Base-by-base conservation (phyloP, 257 asterid species). In the Echites panduratus region DNA sequence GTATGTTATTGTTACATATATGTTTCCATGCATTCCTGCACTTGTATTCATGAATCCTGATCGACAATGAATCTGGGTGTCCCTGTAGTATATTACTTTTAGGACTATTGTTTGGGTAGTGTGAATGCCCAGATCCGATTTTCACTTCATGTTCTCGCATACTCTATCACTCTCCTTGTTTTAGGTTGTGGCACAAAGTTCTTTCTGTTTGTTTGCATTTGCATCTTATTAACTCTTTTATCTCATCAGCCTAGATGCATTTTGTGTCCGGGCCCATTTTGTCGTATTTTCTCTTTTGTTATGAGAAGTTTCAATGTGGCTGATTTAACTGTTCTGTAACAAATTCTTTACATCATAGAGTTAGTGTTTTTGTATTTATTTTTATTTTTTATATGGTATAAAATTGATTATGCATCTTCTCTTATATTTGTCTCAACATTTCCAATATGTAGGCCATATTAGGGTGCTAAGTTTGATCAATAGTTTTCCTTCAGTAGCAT, bases 1-100 rank as follows among this genome's bases (percentile, higher is more conserved):
- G 98, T 95, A 86, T 63, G 96, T 72, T 68, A 29, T 17, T 64
- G 38, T 71, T 63, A 52, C 2, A 32, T 40, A 48, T 47, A 38
- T 58, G n/a, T 38, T 16, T 68, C 48, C 38, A 9, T 32, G 4
- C 40, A 41, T 48, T 64, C 49, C 19, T 64, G 27, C 26, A 10
- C 68, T 64, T 64, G 44, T 35, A 64, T 64, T 38, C 6, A 12
- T 9, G 16, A 16, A 35, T 62, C 14, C 68, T 35, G 32, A 6
- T 17, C 68, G 7, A 35, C n/a, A 12, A 20, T 35, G 68, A 14
- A 61, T 32, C 17, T n/a, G 32, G 62, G 62, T 56, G 10, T n/a
- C 16, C 32, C 29, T 56, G 62, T 56, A 12, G 16, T 59, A 29
- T 59, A 13, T 22, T 16, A 3, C 66, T 59, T 32, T 12, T 62